These are phyloP conservation scores for Penium margaritaceum DNA, from an alignment of 139 green algal genomes.

Conservation along the genomic window DNA sequence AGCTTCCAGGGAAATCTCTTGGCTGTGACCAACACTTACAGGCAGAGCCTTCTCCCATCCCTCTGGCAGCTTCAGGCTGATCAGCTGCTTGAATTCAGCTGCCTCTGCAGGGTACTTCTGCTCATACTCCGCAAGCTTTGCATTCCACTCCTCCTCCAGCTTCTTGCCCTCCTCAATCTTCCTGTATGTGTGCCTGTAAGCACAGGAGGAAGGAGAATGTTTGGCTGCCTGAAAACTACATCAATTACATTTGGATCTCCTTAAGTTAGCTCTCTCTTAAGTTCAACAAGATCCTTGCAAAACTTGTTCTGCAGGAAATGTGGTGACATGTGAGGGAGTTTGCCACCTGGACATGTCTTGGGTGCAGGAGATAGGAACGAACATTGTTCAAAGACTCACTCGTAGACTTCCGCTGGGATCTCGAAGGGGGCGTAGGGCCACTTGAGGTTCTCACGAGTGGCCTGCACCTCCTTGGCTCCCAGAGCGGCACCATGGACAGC, in stretches of 20 bases:
- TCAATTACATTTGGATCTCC: no score
- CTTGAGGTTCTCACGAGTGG: constrained; percentile 86
- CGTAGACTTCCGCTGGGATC: constrained; percentile 71
- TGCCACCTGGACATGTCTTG: no score
- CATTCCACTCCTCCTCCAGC: constrained; percentile 72
- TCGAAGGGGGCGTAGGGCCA: constrained; percentile 89
- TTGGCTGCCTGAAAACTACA: no score
- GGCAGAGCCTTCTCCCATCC: constrained; percentile 80
- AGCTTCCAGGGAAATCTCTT: no score
- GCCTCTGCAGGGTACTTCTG: constrained; percentile 72
- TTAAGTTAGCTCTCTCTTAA: no score
- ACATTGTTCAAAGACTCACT: no score
- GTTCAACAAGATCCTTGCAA: no score
- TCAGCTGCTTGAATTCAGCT: constrained; percentile 75
- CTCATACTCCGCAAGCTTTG: constrained; percentile 57
- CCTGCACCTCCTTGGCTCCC: constrained; percentile 81
- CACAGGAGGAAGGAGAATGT: not conserved
- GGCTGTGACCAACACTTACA: no score
- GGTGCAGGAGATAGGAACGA: no score
- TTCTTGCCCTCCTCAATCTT: constrained; percentile 55
- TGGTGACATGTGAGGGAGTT: no score
- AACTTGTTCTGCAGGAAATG: no score
- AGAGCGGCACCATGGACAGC: constrained; percentile 94
- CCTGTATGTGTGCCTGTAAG: constrained; percentile 19
- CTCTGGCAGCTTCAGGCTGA: constrained; percentile 70